A percentile compares a stretch with the other conserved stretches of the same genome.
These are phyloP conservation scores for Physaria fendleri DNA, from an alignment of 345 rosid genomes.

Conservation along the genomic window DNA sequence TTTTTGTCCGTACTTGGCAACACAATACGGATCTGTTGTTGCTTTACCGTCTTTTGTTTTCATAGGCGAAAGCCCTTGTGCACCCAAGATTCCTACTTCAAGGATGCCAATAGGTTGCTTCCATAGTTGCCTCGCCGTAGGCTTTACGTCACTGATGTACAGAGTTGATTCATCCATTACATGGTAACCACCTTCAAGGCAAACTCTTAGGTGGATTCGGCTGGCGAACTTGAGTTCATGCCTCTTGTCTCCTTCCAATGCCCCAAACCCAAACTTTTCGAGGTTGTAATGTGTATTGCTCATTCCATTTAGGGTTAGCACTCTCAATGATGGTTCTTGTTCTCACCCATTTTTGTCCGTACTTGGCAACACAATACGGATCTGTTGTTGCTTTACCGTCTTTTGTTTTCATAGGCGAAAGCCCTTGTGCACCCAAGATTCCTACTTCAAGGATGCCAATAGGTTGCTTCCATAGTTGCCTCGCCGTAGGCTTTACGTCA, in stretches of 20 bases:
- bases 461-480: constrained; percentile 83
- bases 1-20: constrained; percentile 79
- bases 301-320: constrained; percentile 79
- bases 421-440: constrained; percentile 71
- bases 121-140: constrained; percentile 86
- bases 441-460: constrained; percentile 87
- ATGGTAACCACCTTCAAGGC: constrained; percentile 93
- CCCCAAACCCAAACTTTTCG: constrained; percentile 74
- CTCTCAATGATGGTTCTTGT: constrained; percentile 67
- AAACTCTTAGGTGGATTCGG: constrained; percentile 66
- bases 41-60: constrained; percentile 59
- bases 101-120: constrained; percentile 79
- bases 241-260: constrained; percentile 76
- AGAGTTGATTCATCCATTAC: constrained; percentile 87
- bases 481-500: constrained; percentile 78
- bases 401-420: constrained; percentile 65
- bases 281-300: constrained; percentile 85
- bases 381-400: constrained; percentile 60
- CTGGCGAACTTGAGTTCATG: constrained; percentile 73
- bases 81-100: constrained; percentile 76
- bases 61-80: constrained; percentile 74
- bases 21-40: constrained; percentile 74
- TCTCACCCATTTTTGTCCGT: constrained; percentile 83
- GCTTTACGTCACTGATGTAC: constrained; percentile 74
- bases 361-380: constrained; percentile 82